Conservation (phyloP, 768 basidiomycete species). For the Rhizopogon roseolus region DNA sequence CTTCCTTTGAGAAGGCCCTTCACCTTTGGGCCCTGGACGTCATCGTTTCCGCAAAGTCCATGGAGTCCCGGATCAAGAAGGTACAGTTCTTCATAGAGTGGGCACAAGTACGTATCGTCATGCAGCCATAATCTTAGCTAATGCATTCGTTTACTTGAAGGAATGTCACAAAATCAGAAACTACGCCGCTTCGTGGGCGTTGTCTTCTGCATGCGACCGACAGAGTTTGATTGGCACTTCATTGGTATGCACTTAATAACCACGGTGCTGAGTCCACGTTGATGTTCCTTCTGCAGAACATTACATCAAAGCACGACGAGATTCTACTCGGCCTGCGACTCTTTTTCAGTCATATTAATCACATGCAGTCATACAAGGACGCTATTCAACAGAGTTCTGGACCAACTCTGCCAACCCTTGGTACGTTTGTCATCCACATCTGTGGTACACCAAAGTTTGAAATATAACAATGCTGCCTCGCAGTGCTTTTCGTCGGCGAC, state of each 20-base stretch:
- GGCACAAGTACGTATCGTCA: conserved; percentile 31
- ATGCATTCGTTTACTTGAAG: conserved; percentile 21
- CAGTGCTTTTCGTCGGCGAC: conserved; percentile 28
- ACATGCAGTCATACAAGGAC: conserved; percentile 25
- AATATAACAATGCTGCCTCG: neutral
- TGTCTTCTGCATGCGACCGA: conserved; percentile 38
- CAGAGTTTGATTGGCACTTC: conserved; percentile 27
- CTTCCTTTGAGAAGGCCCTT: conserved; percentile 31
- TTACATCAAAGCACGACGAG: neutral
- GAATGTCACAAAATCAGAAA: conserved; percentile 42
- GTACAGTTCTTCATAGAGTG: conserved; percentile 43
- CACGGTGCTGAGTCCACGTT: neutral
- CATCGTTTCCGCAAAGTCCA: conserved; percentile 19
- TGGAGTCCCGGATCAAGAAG: conserved; percentile 17
- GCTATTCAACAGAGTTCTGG: conserved; percentile 23
- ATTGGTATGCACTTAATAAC: neutral
- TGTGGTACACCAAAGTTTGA: neutral
- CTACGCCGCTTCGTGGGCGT: conserved; percentile 37
- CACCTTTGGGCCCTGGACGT: conserved; percentile 38
- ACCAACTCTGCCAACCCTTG: conserved; percentile 20
- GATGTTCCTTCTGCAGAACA: neutral
- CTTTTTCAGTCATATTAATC: conserved; percentile 11
- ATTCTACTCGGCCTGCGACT: neutral
- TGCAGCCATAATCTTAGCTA: neutral
- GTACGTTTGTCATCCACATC: neutral